phyloP scores from a whole-genome alignment of 2,329 filamentous ascomycete species.

The Mariannaea elegans region DNA sequence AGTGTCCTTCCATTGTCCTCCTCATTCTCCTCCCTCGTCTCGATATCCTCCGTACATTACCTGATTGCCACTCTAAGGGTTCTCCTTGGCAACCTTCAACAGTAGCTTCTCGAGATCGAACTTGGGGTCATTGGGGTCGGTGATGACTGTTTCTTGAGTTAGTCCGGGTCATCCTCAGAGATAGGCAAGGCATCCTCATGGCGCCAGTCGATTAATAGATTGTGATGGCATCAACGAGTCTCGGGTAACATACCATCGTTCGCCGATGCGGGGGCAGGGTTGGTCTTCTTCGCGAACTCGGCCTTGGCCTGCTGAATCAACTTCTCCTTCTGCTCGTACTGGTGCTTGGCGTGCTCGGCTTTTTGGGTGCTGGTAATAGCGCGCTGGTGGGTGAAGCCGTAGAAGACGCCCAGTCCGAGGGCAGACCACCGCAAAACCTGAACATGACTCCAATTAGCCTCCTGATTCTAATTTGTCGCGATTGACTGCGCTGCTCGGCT shows the following conservation, averaged over 20 bases:
- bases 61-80: slow-evolving; percentile 51
- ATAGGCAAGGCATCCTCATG: neutral
- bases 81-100: slow-evolving; percentile 66
- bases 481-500: slow-evolving; percentile 27
- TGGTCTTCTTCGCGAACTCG: slow-evolving; percentile 83
- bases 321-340: slow-evolving; percentile 90
- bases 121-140: slow-evolving; percentile 82
- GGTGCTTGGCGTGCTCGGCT: slow-evolving; percentile 75
- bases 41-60: slow-evolving; percentile 32
- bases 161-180: slow-evolving; percentile 26
- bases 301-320: slow-evolving; percentile 94
- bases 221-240: neutral
- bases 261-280: slow-evolving; percentile 51
- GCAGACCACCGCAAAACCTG: slow-evolving; percentile 98
- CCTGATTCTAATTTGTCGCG: slow-evolving; percentile 19
- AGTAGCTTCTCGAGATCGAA: slow-evolving; percentile 93
- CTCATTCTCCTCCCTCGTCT: slow-evolving; percentile 33
- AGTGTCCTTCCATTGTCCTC: slow-evolving; percentile 34
- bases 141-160: slow-evolving; percentile 42
- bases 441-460: slow-evolving; percentile 42
- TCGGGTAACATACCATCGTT: slow-evolving; percentile 44
- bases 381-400: slow-evolving; percentile 94
- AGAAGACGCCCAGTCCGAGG: slow-evolving; percentile 89
- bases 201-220: neutral
- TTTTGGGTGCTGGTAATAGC: slow-evolving; percentile 78